phyloP scores from a whole-genome alignment of 2,329 filamentous ascomycete species.

The Byssothecium circinans region DNA sequence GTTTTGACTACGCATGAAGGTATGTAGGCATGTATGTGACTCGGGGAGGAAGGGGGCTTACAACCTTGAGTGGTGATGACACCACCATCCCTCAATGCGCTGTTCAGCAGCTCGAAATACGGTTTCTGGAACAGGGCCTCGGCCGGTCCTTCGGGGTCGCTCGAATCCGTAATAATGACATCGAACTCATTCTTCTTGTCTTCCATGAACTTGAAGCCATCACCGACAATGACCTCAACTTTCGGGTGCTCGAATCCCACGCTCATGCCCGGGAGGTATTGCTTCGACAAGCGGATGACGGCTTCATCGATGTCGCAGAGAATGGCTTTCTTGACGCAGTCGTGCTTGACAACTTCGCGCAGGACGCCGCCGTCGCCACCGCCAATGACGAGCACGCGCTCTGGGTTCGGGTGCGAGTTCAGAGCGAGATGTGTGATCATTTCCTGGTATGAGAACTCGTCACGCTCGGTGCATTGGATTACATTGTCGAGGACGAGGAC shows the following conservation, averaged over 20 bases:
- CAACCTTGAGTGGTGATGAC: slow-evolving; percentile 99
- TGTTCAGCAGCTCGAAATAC: slow-evolving; percentile 93
- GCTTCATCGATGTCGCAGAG: slow-evolving; percentile 99
- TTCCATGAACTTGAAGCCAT: slow-evolving; percentile 98
- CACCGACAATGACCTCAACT: slow-evolving; percentile 87
- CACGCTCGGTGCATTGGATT: slow-evolving; percentile 97
- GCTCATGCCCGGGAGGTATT: slow-evolving; percentile 94
- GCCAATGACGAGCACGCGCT: slow-evolving; percentile 97
- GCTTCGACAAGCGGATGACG: slow-evolving; percentile 96
- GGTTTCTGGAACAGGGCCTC: slow-evolving; percentile 98
- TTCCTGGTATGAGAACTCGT: slow-evolving; percentile 99
- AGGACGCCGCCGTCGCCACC: slow-evolving; percentile 97
- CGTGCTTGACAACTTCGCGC: slow-evolving; percentile 98
- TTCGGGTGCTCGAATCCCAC: slow-evolving; percentile 93
- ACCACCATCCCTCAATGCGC: slow-evolving; percentile 89
- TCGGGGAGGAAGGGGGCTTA: slow-evolving; percentile 68
- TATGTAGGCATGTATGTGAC: neutral
- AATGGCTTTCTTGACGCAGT: slow-evolving; percentile 90
- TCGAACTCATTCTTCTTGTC: slow-evolving; percentile 98
- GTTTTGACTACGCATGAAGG: neutral
- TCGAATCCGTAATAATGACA: slow-evolving; percentile 99
- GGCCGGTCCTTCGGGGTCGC: slow-evolving; percentile 93
- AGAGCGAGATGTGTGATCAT: slow-evolving; percentile 99
- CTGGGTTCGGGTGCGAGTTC: slow-evolving; percentile 97
- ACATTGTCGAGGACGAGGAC: slow-evolving; percentile 98